Base-by-base conservation (phyloP, 2,329 filamentous ascomycete species). In the Stachybotrys echinatus region DNA sequence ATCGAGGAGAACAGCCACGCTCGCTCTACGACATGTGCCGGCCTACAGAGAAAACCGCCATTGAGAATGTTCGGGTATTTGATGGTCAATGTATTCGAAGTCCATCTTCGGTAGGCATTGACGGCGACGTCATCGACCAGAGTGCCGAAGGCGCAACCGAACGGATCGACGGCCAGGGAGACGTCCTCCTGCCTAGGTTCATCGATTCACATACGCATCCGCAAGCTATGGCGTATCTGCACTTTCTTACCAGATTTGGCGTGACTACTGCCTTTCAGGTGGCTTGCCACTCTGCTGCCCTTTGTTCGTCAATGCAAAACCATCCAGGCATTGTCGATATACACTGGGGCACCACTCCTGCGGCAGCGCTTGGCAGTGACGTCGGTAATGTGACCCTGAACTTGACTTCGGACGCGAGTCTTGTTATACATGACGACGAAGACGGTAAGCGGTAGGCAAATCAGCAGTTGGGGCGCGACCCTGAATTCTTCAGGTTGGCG, bases 101-200 rank as follows among this genome's bases (percentile, higher is more conserved):
- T 12, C 21, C 23, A 12, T 19, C 42, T 21, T 44, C 21, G 18
- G 17, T 19, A 14, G 42, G 12, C 42, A 44, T 17, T 23, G 17
- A 17, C 21, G 42, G 42, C n/a, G 21, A 44, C 20, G 21, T 44
- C 21, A 21, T 44, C 23, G 42, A 47, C 43, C 10, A 50, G 17
- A 22, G 31, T 50, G 27, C 43, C 21, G 18, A 38, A 46, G 37
- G 37, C 43, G 34, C 37, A 34, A 45, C 48, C 21, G 20, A 19
- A 6, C 14, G 19, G 2, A 50, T 74, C 68, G 62, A 88, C 17
- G 55, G 55, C 21, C 45, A 48, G 4, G 49, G 49, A 38, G 53
- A 52, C 27, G 54, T 51, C 2, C 21, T 57, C 4, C 39, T 56
- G 3, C 52, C 55, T 4, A 52, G 47, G 12, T 44, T 59, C 17